Conservation (phyloP, 1,284 basidiomycete species). For the Tremellales sp. region DNA sequence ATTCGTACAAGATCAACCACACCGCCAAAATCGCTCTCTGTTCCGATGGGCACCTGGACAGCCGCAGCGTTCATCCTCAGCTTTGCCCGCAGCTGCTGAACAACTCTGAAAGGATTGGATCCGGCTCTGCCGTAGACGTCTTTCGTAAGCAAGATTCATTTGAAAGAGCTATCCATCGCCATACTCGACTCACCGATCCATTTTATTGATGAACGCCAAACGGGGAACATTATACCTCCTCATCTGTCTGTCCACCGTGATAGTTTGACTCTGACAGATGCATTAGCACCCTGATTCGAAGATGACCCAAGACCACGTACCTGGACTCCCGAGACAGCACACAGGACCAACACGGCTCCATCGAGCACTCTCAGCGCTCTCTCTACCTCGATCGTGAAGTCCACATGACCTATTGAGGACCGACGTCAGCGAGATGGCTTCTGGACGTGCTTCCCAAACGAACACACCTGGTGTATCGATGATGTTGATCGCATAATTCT, state of each 20-base stretch:
- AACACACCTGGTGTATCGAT: constrained; percentile 89
- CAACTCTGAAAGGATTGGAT: constrained; percentile 93
- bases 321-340: constrained; percentile 95
- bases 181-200: constrained; percentile 69
- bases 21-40: constrained; percentile 81
- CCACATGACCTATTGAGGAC: constrained; percentile 76
- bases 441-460: no score
- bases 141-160: constrained; percentile 2
- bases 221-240: constrained; percentile 91
- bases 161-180: constrained; percentile 3
- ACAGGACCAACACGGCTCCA: constrained; percentile 93
- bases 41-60: constrained; percentile 94
- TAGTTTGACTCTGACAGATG: constrained; percentile 66
- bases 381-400: constrained; percentile 99
- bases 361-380: constrained; percentile 93
- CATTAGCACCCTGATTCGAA: not conserved
- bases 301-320: constrained; percentile 48
- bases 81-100: constrained; percentile 87
- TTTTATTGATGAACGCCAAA: constrained; percentile 98
- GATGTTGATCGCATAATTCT: constrained; percentile 93
- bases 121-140: constrained; percentile 79
- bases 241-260: constrained; percentile 99
- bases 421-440: no score
- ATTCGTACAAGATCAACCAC: constrained; percentile 92
- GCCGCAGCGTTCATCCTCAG: constrained; percentile 89